These are phyloP conservation scores for Suhomyces pyralidae DNA, from an alignment of 805 yeast genomes.

Conservation along the genomic window DNA sequence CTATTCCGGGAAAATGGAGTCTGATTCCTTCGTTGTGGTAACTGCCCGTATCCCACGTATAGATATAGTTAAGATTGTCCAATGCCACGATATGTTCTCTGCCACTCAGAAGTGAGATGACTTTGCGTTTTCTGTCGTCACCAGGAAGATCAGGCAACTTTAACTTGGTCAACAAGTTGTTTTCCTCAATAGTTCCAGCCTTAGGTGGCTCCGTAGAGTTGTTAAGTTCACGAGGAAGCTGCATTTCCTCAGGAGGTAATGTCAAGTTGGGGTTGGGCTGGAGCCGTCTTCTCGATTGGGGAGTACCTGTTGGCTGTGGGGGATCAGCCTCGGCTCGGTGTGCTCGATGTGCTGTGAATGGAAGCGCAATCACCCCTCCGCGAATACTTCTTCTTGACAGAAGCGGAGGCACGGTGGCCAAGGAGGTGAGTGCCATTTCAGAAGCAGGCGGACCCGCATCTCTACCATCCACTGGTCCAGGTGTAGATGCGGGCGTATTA, in stretches of 20 bases:
- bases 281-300: constrained; percentile 10
- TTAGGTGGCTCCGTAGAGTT: background rate
- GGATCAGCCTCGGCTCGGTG: constrained; percentile 8
- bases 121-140: constrained; percentile 17
- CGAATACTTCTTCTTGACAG: constrained; percentile 8
- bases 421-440: constrained; percentile 5
- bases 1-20: constrained; percentile 35
- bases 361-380: constrained; percentile 8
- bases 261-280: constrained; percentile 19
- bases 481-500: constrained; percentile 16
- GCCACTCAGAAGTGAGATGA: constrained; percentile 58
- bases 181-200: constrained; percentile 4
- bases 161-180: constrained; percentile 22
- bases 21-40: constrained; percentile 37
- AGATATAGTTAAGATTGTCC: constrained; percentile 46
- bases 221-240: constrained; percentile 15
- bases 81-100: constrained; percentile 62
- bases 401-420: background rate
- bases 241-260: constrained; percentile 19
- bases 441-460: constrained; percentile 19
- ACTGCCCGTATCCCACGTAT: constrained; percentile 60
- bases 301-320: background rate
- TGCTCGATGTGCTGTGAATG: constrained; percentile 6
- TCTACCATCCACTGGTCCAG: constrained; percentile 23
- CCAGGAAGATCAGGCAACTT: constrained; percentile 12